Base-by-base conservation (phyloP, 495 filamentous ascomycete species). In the Penicillium argentinense region DNA sequence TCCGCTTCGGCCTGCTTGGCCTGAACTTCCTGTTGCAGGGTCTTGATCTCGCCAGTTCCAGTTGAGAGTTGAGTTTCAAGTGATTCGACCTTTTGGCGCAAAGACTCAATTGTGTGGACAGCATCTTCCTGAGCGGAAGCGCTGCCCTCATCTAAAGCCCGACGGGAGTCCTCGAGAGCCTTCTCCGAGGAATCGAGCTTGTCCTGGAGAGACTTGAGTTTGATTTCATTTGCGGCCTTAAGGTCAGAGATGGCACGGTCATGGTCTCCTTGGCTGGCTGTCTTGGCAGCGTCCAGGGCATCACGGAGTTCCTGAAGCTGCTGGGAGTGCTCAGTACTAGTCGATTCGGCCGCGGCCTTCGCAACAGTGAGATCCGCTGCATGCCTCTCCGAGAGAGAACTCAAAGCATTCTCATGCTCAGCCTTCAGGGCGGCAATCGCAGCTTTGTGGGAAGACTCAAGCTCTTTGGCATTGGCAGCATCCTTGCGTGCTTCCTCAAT, bases 241-340 rank as follows among this genome's bases (percentile, higher is more conserved):
- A 77, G 48, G 26, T 74, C 69, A 5, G 47, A 53, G 17, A 73
- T 56, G 9, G 62, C 61, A 16, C 57, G 59, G 3, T 62, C 60
- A 9, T 53, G 48, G 18, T 48, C 64, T 19, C 63, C 61, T 34
- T 66, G 50, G 11, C 66, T 61, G n/a, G 67, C 56, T 21, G 53
- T 51, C 24, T 66, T 61, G 19, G 68, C 56, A 6, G 60, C 51
- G 27, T 76, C 68, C 12, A 77, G 54, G n/a, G 69, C 62, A 17
- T 60, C 64, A 5, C 62, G 64, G 17, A 77, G 62, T 28, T 69
- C 57, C 34, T 69, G 65, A 16, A 78, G 54, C 37, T 74, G 57
- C 30, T 71, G 54, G 6, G 62, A 53, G 38, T 76, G 63, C 12
- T 63, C 60, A 12, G 54, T 46, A 18, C 59, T 57, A 25, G 54